Base-by-base conservation (phyloP, 352 stramenopile genomes). In the Phytophthora aleatoria region DNA sequence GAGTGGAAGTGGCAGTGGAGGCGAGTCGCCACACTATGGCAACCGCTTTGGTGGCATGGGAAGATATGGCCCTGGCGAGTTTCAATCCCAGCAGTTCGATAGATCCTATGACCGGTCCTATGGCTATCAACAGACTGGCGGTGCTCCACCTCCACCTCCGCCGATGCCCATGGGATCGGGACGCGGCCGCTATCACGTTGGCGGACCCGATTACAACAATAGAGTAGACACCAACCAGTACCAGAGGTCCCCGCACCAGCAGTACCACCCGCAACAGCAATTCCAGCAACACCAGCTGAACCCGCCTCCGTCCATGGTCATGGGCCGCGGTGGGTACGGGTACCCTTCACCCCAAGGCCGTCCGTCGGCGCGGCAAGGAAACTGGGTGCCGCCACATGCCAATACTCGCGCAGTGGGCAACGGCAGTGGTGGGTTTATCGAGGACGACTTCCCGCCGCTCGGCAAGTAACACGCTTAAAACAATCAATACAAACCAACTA, bases 371-470 rank as follows among this genome's bases (percentile, higher is more conserved):
- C 66, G 58, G 28, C 57, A 62, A 20, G 61, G 50, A 5, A 61
- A 69, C 27, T 64, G 55, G 51, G 52, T 71, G 41, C 66, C 70
- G 28, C 52, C 64, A 12, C 64, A 68, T 49, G 39, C 48, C 24
- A 71, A 61, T 45, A 49, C 59, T 67, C 50, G 64, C 41, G 51
- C 47, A 61, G 52, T 67, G 30, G 67, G 61, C 31, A 74, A 50
- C 39, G 57, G 76, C 36, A 73, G 41, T 33, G 54, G 72, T 12
- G 75, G 64, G 27, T 91, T 91, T 57, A 76, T 78, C 42, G 70
- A 91, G 20, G 81, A 90, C 28, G 83, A 90, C 36, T 93, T 93
- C 51, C 82, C 85, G 27, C 85, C 85, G 15, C 70, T 93, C 6
- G 77, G 82, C 39, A 83, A 89, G 58, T 89, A 79, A 71, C 41